Base-by-base conservation (phyloP, 192 early-diverging fungal species). In the Chytriomyces sp. region DNA sequence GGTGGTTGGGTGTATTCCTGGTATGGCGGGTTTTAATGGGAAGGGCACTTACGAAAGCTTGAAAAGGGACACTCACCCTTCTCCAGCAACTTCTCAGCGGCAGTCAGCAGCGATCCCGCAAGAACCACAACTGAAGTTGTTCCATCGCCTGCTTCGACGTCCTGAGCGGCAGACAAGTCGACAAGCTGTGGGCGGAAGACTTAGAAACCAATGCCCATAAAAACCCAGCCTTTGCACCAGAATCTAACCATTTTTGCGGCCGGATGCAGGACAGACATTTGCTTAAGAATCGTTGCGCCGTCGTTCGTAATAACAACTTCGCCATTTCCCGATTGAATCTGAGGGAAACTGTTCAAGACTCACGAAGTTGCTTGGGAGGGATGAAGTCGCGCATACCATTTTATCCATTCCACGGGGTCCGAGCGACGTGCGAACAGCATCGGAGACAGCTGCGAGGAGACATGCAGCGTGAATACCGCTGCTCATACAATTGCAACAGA, bases 401-500 rank as follows among this genome's bases (percentile, higher is more conserved):
- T 99, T 99, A 83, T 99, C 97, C 97, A 99, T 99, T 61, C 97
- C 97, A 69, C 91, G 90, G 45, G 97, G 97, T 28, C 97, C 97
- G 71, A 99, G 88, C 72, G 92, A 94, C 23, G 97, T 99, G 64
- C 97, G 93, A 75, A 99, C 90, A 69, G 97, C 97, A 91, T 98
- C 96, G 63, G 94, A 94, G 75, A 99, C 96, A 76, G 96, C 96
- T 97, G 45, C 20, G 71, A 77, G 4, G 35, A 35, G 35, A 35
- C 35, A 35, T 35, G 35, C 35, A 35, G 35, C 4, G 35, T 35
- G 35, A 35, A 35, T 35, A 35, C 35, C 35, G 35, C 4, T 35
- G 35, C 35, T 35, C 35, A 35, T 2, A 35, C 35, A 35, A 35
- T 35, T 35, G 35, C 35, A 35, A 4, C 43, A 50, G 26, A 53